Percentiles rank a stretch among this genome's conserved stretches.
Conservation (phyloP, 495 filamentous ascomycete genomes). For the Xylaria castorea region DNA sequence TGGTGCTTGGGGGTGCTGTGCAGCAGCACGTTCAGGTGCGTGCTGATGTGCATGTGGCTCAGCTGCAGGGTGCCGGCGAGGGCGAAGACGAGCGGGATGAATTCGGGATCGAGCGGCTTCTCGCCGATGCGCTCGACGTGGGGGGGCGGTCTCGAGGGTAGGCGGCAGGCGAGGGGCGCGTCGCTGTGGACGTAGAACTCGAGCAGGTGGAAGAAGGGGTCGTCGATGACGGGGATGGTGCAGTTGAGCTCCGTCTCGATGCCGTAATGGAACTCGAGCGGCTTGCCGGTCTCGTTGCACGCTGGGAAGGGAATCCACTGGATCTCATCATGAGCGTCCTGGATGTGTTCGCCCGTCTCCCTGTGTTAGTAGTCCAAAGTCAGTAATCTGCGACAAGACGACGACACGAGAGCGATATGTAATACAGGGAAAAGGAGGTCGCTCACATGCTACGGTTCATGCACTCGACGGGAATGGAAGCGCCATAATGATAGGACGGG, state of each 20-base stretch:
- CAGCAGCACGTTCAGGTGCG: conserved; percentile 84
- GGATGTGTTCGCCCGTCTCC: conserved; percentile 77
- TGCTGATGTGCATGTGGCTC: conserved; percentile 89
- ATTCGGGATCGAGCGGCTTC: conserved; percentile 54
- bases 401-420: neutral
- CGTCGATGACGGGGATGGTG: conserved; percentile 83
- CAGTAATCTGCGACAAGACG: neutral
- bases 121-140: conserved; percentile 54
- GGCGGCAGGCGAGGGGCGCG: conserved; percentile 88
- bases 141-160: conserved; percentile 76
- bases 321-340: conserved; percentile 77
- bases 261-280: conserved; percentile 86
- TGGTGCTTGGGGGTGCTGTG: conserved; percentile 71
- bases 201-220: conserved; percentile 94
- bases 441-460: conserved; percentile 63
- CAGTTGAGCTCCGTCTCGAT: conserved; percentile 86
- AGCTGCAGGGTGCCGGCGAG: conserved; percentile 87
- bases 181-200: conserved; percentile 99
- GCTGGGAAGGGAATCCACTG: conserved; percentile 92
- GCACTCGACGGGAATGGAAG: conserved; percentile 57
- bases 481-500: conserved; percentile 58
- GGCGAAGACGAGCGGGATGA: conserved; percentile 77
- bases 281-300: conserved; percentile 86
- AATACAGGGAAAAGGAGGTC: conserved; percentile 2
- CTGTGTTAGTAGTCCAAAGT: conserved; percentile 37